Conservation (phyloP, 352 stramenopile genomes). For the Globisporangium heterothallicum region DNA sequence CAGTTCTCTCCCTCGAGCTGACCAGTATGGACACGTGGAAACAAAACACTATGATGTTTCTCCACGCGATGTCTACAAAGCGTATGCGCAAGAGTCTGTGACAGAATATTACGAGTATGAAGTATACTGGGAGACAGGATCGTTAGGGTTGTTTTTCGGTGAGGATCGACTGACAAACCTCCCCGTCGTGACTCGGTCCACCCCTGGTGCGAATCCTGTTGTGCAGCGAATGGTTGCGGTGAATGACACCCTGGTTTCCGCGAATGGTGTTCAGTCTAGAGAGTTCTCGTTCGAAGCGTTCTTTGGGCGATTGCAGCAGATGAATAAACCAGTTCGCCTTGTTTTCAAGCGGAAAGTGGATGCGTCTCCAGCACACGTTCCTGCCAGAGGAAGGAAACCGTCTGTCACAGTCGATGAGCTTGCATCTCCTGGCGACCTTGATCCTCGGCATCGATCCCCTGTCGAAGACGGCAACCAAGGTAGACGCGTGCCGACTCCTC, state of each 20-base stretch:
- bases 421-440: constrained; percentile 8
- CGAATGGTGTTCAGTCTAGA: constrained; percentile 61
- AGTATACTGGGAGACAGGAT: constrained; percentile 77
- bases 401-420: constrained; percentile 30
- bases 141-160: constrained; percentile 79
- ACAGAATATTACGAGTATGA: constrained; percentile 48
- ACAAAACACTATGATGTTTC: constrained; percentile 34
- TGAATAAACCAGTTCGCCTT: constrained; percentile 79
- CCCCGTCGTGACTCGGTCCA: constrained; percentile 75
- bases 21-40: constrained; percentile 14
- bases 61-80: constrained; percentile 12
- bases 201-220: constrained; percentile 55
- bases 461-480: neutral
- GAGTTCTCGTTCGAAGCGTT: constrained; percentile 81
- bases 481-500: constrained; percentile 8
- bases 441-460: neutral
- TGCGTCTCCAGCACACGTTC: neutral
- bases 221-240: constrained; percentile 65
- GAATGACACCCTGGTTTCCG: constrained; percentile 75
- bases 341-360: constrained; percentile 46
- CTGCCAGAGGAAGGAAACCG: constrained; percentile 19
- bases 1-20: constrained; percentile 1
- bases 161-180: constrained; percentile 64
- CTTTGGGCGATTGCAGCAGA: constrained; percentile 74
- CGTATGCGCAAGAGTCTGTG: constrained; percentile 12